Conservation (phyloP, 352 stramenopile species). For the Phytophthora idaei region DNA sequence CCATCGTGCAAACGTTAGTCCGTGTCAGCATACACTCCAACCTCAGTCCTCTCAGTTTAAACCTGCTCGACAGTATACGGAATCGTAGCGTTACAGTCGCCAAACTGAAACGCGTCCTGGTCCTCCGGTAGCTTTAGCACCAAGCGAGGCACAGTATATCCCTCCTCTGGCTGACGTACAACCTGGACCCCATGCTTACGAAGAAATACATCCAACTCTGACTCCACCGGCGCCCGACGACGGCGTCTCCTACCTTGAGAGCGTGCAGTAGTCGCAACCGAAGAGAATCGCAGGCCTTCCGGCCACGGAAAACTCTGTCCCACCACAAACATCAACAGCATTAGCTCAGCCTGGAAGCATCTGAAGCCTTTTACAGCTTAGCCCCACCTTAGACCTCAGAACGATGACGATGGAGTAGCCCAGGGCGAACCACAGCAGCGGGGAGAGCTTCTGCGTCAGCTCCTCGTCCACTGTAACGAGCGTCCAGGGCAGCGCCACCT, state of each 20-base stretch:
- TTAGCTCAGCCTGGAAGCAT: neutral
- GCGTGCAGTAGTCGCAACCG: neutral
- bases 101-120: conserved; percentile 52
- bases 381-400: conserved; percentile 48
- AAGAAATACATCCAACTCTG: conserved; percentile 43
- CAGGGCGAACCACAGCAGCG: conserved; percentile 62
- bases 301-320: conserved; percentile 61
- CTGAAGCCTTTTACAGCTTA: neutral
- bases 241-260: conserved; percentile 12
- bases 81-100: conserved; percentile 48
- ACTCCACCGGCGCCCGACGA: conserved; percentile 15
- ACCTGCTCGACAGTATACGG: conserved; percentile 74
- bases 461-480: conserved; percentile 17
- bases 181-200: conserved; percentile 50
- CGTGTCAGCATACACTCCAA: neutral
- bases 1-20: neutral
- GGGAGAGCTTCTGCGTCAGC: conserved; percentile 39
- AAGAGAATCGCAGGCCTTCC: conserved; percentile 41
- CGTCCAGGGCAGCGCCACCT: conserved; percentile 31
- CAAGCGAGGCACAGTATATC: conserved; percentile 37
- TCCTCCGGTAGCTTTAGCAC: conserved; percentile 47
- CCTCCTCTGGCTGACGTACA: conserved; percentile 28
- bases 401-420: conserved; percentile 55
- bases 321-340: neutral
- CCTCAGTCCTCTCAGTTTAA: neutral